phyloP scores from a whole-genome alignment of 805 yeast genomes.

The Ogataea minuta region DNA sequence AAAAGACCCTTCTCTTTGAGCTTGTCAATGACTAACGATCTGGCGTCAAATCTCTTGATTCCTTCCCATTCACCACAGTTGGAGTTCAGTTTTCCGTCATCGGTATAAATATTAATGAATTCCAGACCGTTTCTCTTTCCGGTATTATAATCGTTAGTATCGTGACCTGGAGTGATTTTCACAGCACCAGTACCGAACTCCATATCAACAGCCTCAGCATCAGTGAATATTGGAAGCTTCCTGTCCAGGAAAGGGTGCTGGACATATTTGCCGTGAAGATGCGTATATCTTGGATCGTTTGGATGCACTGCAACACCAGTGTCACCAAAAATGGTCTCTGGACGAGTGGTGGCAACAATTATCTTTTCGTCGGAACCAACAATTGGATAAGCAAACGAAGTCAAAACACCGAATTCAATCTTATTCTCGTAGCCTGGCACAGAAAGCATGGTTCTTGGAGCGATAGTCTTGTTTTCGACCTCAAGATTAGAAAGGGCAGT shows the following conservation, averaged over 20 bases:
- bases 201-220: slow-evolving; percentile 95
- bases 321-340: slow-evolving; percentile 97
- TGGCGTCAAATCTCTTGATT: slow-evolving; percentile 90
- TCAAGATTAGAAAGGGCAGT: slow-evolving; percentile 96
- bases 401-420: slow-evolving; percentile 93
- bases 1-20: slow-evolving; percentile 72
- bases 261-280: slow-evolving; percentile 90
- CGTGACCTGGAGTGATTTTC: slow-evolving; percentile 98
- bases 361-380: slow-evolving; percentile 82
- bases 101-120: slow-evolving; percentile 85
- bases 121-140: slow-evolving; percentile 93
- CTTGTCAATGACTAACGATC: slow-evolving; percentile 76
- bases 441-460: slow-evolving; percentile 74
- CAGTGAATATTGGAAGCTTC: slow-evolving; percentile 83
- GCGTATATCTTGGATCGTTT: slow-evolving; percentile 86
- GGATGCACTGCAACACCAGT: slow-evolving; percentile 98
- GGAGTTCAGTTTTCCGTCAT: slow-evolving; percentile 87
- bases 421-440: slow-evolving; percentile 91
- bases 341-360: slow-evolving; percentile 97
- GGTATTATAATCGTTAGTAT: slow-evolving; percentile 91
- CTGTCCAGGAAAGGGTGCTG: slow-evolving; percentile 87
- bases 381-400: slow-evolving; percentile 91
- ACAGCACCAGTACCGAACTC: slow-evolving; percentile 99
- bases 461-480: slow-evolving; percentile 86
- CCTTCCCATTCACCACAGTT: slow-evolving; percentile 94